Evolutionary conservation across 176 grass and related monocot species (phyloP), one percentile per base, ranked within the genome.

Genomic region (Dactylis glomerata): DNA sequence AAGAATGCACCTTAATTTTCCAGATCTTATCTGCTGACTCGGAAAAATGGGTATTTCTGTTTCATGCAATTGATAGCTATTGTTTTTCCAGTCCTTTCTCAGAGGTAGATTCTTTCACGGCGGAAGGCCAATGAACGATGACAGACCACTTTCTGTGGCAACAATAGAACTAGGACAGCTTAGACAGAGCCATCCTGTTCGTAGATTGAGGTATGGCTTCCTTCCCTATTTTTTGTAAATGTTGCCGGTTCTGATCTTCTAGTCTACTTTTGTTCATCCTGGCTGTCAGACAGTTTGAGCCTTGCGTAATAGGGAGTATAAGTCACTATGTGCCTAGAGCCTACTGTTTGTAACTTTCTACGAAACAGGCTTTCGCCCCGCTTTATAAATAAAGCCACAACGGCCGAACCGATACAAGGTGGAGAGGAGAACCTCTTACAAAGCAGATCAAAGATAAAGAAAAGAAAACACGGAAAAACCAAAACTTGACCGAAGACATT

Each of bases 181-280:
- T 37, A 91, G 86, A 82, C 95, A 86, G 77, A 81, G 31, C 5
- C 82, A 89, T 73, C 68, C 81, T 32, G 92, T 91, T 57, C 81
- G 88, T 87, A 83, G 86, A 91, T 78, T 92, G 78, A 97, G 95
- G 95, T 97, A 91, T 68, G 84, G 14, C 77, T 90, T 86, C 24
- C 56, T 76, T 75, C 63, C 28, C 56, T n/a, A 3, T 36, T 36
- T 36, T 36, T 36, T 36, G 3, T 81, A 40, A 22, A 58, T 66
- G 46, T 67, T 57, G n/a, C 55, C 22, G 20, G 6, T 22, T 54
- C 6, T 9, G 51, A 59, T 59, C n/a, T 12, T 24, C 55, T 24
- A 55, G 2, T 54, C 6, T 55, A 22, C 9, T 24, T 26, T 24
- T 75, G 10, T 28, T 73, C 22, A 24, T 78, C 66, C 62, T 82